Conservation (phyloP, 495 filamentous ascomycete genomes). For the Daldinia loculata region DNA sequence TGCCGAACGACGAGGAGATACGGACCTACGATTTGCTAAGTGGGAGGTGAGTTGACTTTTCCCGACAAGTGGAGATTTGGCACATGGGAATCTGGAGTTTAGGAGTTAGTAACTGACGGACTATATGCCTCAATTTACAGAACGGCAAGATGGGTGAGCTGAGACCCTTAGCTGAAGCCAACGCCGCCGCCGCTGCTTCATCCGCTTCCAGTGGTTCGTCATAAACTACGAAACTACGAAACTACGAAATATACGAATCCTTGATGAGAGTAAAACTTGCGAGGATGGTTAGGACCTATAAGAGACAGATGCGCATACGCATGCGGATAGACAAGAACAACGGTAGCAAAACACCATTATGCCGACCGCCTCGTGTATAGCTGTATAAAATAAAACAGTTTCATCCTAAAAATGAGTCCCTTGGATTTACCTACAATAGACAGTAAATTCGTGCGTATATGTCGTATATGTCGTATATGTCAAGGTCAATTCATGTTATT, state of each 20-base stretch:
- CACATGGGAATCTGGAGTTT: slow-evolving; percentile 4
- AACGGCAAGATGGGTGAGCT: slow-evolving; percentile 95
- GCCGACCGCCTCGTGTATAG: slow-evolving; percentile 41
- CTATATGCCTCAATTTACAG: slow-evolving; percentile 59
- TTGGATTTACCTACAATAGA: not conserved
- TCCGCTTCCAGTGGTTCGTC: slow-evolving; percentile 43
- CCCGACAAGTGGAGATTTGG: slow-evolving; percentile 8
- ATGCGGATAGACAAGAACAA: slow-evolving; percentile 33
- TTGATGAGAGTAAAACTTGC: slow-evolving; percentile 13
- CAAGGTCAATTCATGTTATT: not conserved
- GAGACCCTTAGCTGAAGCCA: slow-evolving; percentile 77
- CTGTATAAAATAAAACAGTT: slow-evolving; percentile 44
- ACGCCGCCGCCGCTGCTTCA: slow-evolving; percentile 68
- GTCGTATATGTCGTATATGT: not conserved
- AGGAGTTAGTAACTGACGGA: slow-evolving; percentile 35
- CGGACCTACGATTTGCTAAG: slow-evolving; percentile 92
- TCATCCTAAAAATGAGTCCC: not conserved
- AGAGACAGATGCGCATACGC: slow-evolving; percentile 6
- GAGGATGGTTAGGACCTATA: slow-evolving; percentile 20
- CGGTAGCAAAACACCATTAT: slow-evolving; percentile 12
- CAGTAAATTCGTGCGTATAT: not conserved
- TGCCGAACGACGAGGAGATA: slow-evolving; percentile 89
- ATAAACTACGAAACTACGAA: slow-evolving; percentile 35
- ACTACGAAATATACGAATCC: slow-evolving; percentile 15
- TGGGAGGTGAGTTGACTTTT: slow-evolving; percentile 80